phyloP scores from a whole-genome alignment of 78 protist species.

The Dictyostelium discoideum region DNA sequence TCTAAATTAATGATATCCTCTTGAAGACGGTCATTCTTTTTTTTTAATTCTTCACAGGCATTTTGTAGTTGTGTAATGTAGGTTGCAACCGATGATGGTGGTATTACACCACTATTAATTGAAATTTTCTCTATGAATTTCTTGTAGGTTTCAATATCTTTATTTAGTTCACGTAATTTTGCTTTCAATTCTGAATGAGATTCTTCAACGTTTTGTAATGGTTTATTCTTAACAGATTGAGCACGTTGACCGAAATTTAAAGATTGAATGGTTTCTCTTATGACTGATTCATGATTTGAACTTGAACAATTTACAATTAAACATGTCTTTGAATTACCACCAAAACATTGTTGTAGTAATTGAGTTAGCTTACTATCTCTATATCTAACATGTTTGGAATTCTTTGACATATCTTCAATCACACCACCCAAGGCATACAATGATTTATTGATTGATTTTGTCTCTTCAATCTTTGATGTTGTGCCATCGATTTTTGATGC shows the following conservation, averaged over 20 bases:
- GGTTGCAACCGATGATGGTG: not conserved
- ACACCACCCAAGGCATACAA: constrained; percentile 92
- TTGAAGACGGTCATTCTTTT: not conserved
- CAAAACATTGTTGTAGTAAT: constrained; percentile 86
- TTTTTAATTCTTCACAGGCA: not conserved
- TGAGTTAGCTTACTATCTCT: constrained; percentile 90
- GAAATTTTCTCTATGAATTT: not conserved
- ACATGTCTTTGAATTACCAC: constrained; percentile 90
- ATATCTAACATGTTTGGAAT: constrained; percentile 83
- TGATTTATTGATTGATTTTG: constrained; percentile 87
- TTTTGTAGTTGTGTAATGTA: not conserved
- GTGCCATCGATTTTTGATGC: constrained; percentile 87
- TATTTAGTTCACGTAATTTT: not conserved
- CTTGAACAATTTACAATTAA: constrained; percentile 88
- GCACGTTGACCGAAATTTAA: constrained; percentile 24
- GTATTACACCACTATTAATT: not conserved
- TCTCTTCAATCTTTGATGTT: constrained; percentile 80
- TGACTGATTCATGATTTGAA: constrained; percentile 7
- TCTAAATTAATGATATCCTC: not conserved
- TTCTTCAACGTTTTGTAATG: constrained; percentile 11
- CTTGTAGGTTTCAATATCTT: not conserved
- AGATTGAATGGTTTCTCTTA: constrained; percentile 8
- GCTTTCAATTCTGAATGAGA: constrained; percentile 8
- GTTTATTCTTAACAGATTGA: constrained; percentile 40
- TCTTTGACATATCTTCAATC: constrained; percentile 72